Evolutionary conservation across 78 protist species (phyloP).

Genomic region (Capsaspora owczarzaki): DNA sequence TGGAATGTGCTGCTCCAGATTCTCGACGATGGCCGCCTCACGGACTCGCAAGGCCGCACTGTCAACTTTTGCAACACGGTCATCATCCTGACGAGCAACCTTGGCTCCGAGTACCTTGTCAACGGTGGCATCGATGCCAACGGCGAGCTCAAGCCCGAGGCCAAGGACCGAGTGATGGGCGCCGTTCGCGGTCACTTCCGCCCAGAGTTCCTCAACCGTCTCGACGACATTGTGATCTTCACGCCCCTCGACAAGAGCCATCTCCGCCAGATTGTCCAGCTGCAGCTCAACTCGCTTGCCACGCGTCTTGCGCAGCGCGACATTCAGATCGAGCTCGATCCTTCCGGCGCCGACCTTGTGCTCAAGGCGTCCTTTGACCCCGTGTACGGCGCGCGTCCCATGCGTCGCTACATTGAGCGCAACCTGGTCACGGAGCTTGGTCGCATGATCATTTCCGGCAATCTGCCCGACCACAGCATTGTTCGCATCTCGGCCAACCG

Average conservation of each 20-base stretch:
- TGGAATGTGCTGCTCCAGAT: slow-evolving; percentile 31
- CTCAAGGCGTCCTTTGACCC: slow-evolving; percentile 33
- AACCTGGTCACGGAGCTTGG: slow-evolving; percentile 72
- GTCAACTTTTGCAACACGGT: slow-evolving; percentile 86
- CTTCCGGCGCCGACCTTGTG: slow-evolving; percentile 35
- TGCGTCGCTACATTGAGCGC: slow-evolving; percentile 80
- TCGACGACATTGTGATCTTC: slow-evolving; percentile 88
- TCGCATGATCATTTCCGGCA: slow-evolving; percentile 20
- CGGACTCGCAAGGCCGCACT: slow-evolving; percentile 89
- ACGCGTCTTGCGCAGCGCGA: slow-evolving; percentile 58
- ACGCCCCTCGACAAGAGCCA: slow-evolving; percentile 44
- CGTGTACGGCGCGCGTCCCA: slow-evolving; percentile 89
- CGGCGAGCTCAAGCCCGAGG: not conserved
- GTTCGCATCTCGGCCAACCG: too few relatives aligned
- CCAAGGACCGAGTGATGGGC: slow-evolving; percentile 24
- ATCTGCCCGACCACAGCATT: too few relatives aligned
- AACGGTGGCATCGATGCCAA: not conserved
- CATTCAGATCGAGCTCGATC: slow-evolving; percentile 36
- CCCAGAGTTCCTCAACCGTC: slow-evolving; percentile 95
- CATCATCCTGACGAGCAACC: slow-evolving; percentile 85
- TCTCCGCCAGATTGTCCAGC: slow-evolving; percentile 31
- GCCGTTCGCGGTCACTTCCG: slow-evolving; percentile 69
- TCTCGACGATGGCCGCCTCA: slow-evolving; percentile 85
- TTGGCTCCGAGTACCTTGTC: slow-evolving; percentile 10
- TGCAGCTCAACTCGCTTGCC: slow-evolving; percentile 37